Evolutionary conservation across 202 grass and related monocot genomes (phyloP), one percentile per base, ranked within the genome.

Genomic region (Bolboschoenoplectus hybrid): DNA sequence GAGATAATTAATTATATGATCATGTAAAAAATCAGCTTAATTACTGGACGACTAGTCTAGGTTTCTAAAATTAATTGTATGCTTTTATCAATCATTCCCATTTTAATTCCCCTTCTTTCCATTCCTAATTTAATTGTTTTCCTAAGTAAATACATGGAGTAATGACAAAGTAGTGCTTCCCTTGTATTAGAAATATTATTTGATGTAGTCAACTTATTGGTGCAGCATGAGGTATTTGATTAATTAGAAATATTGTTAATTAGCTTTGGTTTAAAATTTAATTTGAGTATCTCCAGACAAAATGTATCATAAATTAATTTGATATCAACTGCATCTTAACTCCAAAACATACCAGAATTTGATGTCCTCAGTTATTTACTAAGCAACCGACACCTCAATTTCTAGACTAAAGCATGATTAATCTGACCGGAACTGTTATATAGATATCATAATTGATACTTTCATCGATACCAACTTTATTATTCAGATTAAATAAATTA

Each of bases 61-160:
- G 70, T 74, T 52, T 57, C 14, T 39, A 7, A 57, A 57, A 41
- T 52, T 26, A 26, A 65, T 16, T 40, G 4, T 58, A 2, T 58
- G 11, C 6, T 39, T 57, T 16, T 51, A 74, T 74, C 45, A 47
- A 26, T 26, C 26, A 74, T 74, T 67, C 9, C 70, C 70, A 49
- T 50, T 74, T 34, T 64, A 49, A 49, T 49, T 73, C 8, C 44
- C 44, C 44, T 73, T 49, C 14, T 2, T 35, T 45, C 7, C 6
- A 20, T 73, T 75, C 70, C 16, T 50, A 26, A 74, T 49, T 13
- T 78, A 40, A 78, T 56, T 78, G 26, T 57, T 50, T 78, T 57
- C 74, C 51, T 57, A 9, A 56, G 34, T 4, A 8, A 58, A 40
- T 79, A 8, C 34, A 9, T 79, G 34, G 7, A 41, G 14, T 79